Evolutionary conservation across 1,284 basidiomycete genomes (phyloP), one percentile per base, ranked within the genome.

Genomic region (Phylloboletellus chloephorus): DNA sequence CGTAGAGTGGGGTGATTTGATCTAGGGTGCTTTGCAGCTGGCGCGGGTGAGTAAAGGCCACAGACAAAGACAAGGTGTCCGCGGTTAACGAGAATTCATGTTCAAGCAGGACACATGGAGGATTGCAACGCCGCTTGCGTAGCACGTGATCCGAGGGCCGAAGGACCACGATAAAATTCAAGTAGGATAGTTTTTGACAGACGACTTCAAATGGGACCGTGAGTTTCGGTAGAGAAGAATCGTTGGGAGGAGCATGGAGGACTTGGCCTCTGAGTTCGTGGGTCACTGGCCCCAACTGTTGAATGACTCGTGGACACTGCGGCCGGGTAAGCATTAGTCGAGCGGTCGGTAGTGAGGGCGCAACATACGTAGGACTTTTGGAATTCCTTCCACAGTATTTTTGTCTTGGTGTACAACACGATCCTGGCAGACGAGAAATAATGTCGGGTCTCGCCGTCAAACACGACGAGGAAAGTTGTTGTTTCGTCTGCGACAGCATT

Each of bases 151-250:
- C 4, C 13, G 15, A 23, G n/a, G 32, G 7, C 23, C n/a, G 6
- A 16, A 5, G 23, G 10, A 25, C 29, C 26, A 55, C 56, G 8
- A 20, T 26, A 13, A 30, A 16, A 5, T 30, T 28, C 1, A 37
- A 44, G 10, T 28, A 43, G 29, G 37, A 37, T 7, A 26, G 13
- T 3, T 13, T 26, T 29, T 35, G 36, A 9, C 41, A 22, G 10
- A 37, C 35, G 7, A 55, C 54, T 41, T 55, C 49, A 23, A 58
- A 55, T 2, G 52, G 49, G 15, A 58, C 17, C 1, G 44, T 58
- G 24, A 57, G 49, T 19, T 7, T 49, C 7, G 53, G 56, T 4
- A 58, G 51, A 5, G 43, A 28, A 10, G 44, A 21, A 3, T 35
- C n/a, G n/a, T 55, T 55, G n/a, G 42, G 32, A 23, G 8, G 41